A percentile compares a stretch with the other conserved stretches of the same genome.
phyloP scores from a whole-genome alignment of 2,329 filamentous ascomycete genomes.

The Paraconiothyrium brasiliense region DNA sequence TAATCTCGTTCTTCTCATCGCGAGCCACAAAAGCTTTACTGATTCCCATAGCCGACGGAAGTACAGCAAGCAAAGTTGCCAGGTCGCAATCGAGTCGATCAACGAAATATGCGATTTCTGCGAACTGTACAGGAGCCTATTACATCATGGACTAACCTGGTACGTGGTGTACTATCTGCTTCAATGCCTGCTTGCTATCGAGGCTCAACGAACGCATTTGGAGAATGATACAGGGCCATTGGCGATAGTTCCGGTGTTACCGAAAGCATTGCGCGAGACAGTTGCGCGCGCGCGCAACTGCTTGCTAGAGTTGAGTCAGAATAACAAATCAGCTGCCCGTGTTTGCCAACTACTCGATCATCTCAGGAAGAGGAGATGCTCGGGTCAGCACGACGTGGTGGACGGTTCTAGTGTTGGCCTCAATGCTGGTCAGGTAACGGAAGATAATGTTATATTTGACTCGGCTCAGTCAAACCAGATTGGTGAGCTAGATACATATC shows the following conservation, averaged over 20 bases:
- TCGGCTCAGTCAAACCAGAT: neutral
- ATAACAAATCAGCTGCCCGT: neutral
- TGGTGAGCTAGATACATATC: neutral
- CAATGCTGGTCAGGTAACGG: neutral
- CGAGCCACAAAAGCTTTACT: neutral
- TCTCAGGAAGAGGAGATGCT: neutral
- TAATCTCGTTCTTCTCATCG: neutral
- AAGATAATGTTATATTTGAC: neutral
- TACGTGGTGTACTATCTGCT: conserved; percentile 1
- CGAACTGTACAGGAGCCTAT: neutral
- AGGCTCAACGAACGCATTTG: neutral
- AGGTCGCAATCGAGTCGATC: neutral
- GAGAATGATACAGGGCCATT: neutral
- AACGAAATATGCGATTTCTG: neutral
- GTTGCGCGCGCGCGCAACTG: neutral
- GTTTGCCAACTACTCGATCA: neutral
- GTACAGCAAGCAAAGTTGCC: neutral
- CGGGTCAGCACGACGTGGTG: neutral
- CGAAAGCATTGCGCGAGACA: neutral
- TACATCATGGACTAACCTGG: neutral
- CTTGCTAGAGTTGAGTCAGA: neutral
- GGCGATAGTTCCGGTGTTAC: neutral
- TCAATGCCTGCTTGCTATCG: neutral
- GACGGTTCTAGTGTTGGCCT: neutral
- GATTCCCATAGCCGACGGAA: neutral